Evolutionary conservation across 208 protist species (phyloP).

Genomic region (Leishmania aethiopica): DNA sequence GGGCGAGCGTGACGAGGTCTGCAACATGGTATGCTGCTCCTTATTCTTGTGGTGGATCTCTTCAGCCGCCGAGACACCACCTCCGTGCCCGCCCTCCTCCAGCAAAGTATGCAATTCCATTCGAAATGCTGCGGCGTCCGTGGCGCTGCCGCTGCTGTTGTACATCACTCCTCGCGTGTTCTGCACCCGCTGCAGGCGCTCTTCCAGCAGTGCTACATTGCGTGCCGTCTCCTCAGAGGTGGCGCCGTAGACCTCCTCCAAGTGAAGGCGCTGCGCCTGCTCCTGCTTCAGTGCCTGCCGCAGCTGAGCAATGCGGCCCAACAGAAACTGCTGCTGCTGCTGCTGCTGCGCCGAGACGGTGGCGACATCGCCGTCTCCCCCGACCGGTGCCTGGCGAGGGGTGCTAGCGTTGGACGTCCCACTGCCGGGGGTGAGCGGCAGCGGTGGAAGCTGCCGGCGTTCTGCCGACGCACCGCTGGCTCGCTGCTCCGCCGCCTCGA

Average conservation of each 20-base stretch:
- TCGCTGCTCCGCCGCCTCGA: slow-evolving; percentile 28
- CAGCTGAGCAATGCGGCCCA: slow-evolving; percentile 30
- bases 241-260: slow-evolving; percentile 52
- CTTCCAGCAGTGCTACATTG: slow-evolving; percentile 50
- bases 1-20: slow-evolving; percentile 17
- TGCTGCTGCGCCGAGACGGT: slow-evolving; percentile 16
- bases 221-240: slow-evolving; percentile 35
- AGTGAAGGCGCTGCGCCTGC: slow-evolving; percentile 48
- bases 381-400: neutral
- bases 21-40: slow-evolving; percentile 5
- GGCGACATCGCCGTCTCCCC: slow-evolving; percentile 19
- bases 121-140: neutral
- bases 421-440: slow-evolving; percentile 1
- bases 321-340: slow-evolving; percentile 19
- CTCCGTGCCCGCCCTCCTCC: neutral
- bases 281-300: slow-evolving; percentile 39
- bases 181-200: slow-evolving; percentile 38
- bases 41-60: neutral
- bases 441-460: slow-evolving; percentile 16
- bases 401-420: neutral
- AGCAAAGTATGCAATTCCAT: slow-evolving; percentile 11
- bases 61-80: neutral
- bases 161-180: slow-evolving; percentile 18
- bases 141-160: neutral
- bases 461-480: neutral